These are phyloP conservation scores for Neofusicoccum umdonicola DNA, from an alignment of 2,329 filamentous ascomycete species.

Conservation along the genomic window DNA sequence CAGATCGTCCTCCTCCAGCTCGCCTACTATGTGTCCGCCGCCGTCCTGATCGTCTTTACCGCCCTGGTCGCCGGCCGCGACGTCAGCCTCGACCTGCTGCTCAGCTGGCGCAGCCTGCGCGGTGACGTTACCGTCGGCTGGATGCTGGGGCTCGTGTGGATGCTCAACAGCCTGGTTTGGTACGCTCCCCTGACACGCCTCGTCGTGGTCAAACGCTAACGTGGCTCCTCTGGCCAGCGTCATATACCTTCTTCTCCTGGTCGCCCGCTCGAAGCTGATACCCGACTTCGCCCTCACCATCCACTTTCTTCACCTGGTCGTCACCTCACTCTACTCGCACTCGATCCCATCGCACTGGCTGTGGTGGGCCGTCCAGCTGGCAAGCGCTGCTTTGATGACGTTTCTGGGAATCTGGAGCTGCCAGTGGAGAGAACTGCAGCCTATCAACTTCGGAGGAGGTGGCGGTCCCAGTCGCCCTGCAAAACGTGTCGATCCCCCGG, in stretches of 20 bases:
- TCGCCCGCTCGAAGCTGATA: constrained; percentile 88
- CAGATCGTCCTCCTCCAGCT: constrained; percentile 65
- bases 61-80: constrained; percentile 63
- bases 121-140: constrained; percentile 69
- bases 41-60: constrained; percentile 64
- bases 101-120: constrained; percentile 63
- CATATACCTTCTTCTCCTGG: constrained; percentile 76
- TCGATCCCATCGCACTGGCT: constrained; percentile 72
- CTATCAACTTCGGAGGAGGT: constrained; percentile 78
- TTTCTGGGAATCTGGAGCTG: constrained; percentile 85
- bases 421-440: constrained; percentile 81
- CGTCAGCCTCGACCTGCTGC: constrained; percentile 57
- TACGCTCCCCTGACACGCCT: constrained; percentile 39
- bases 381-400: constrained; percentile 62
- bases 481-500: constrained; percentile 23
- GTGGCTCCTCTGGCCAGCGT: constrained; percentile 54
- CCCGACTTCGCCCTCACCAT: constrained; percentile 92
- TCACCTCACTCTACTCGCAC: constrained; percentile 75
- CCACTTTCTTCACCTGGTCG: constrained; percentile 75
- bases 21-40: constrained; percentile 62
- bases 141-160: constrained; percentile 67
- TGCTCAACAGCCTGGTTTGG: constrained; percentile 64
- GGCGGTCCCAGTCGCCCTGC: constrained; percentile 22
- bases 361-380: constrained; percentile 76
- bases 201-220: neutral